Evolutionary conservation across 495 filamentous ascomycete genomes (phyloP).

Genomic region (Viridothelium virens): DNA sequence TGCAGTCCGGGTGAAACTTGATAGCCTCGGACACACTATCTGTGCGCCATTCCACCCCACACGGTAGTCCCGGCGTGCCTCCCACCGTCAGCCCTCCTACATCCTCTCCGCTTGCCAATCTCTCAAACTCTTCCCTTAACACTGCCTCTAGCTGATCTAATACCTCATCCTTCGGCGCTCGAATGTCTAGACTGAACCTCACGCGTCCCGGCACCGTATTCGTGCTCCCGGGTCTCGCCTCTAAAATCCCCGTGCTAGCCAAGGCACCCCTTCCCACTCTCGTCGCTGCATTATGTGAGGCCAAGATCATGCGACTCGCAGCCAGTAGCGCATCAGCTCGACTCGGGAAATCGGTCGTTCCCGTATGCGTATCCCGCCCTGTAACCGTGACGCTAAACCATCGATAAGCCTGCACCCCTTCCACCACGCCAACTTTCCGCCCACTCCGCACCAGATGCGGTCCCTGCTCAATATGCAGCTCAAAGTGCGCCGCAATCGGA

Average conservation of each 20-base stretch:
- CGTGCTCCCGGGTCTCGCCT: slow-evolving; percentile 56
- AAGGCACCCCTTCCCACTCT: slow-evolving; percentile 42
- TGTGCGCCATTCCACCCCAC: slow-evolving; percentile 49
- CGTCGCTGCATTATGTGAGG: slow-evolving; percentile 55
- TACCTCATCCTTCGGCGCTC: slow-evolving; percentile 51
- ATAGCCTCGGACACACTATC: slow-evolving; percentile 59
- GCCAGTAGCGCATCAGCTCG: slow-evolving; percentile 59
- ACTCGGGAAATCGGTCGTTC: slow-evolving; percentile 58
- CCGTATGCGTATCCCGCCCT: slow-evolving; percentile 65
- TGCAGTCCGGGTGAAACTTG: slow-evolving; percentile 63
- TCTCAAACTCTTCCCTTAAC: slow-evolving; percentile 48
- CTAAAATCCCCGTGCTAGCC: slow-evolving; percentile 66
- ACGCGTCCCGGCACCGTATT: slow-evolving; percentile 70
- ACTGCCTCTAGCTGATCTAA: slow-evolving; percentile 50
- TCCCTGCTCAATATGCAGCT: slow-evolving; percentile 78
- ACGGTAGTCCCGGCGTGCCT: slow-evolving; percentile 45
- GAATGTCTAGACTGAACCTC: slow-evolving; percentile 64
- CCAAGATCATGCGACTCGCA: slow-evolving; percentile 60
- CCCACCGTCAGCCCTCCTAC: slow-evolving; percentile 34
- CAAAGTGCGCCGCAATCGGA: slow-evolving; percentile 74
- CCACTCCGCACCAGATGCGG: slow-evolving; percentile 56
- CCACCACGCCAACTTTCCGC: slow-evolving; percentile 62
- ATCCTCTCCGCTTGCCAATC: slow-evolving; percentile 49
- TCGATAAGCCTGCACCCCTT: slow-evolving; percentile 60
- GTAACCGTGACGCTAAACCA: slow-evolving; percentile 63